These are phyloP conservation scores for Hypocreales sp. DNA, from an alignment of 2,329 filamentous ascomycete species.

Conservation along the genomic window DNA sequence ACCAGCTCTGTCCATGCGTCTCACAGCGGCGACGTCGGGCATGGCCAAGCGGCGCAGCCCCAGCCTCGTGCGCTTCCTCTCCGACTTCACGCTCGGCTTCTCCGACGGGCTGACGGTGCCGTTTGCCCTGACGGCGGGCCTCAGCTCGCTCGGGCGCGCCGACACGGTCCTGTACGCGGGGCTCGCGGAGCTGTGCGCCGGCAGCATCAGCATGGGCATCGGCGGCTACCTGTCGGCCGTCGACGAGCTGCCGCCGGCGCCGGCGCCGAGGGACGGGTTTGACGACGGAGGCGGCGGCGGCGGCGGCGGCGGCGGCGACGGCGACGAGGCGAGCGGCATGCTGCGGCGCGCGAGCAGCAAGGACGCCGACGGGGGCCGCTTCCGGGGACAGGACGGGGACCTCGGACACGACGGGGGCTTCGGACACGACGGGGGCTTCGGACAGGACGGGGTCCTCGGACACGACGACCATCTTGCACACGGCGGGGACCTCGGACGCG, in stretches of 20 bases:
- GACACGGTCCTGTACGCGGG: conserved; percentile 52
- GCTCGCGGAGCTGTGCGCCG: conserved; percentile 54
- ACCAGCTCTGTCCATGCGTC: too few relatives aligned
- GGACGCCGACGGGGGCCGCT: not conserved
- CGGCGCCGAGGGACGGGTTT: not conserved
- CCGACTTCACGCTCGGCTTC: conserved; percentile 57
- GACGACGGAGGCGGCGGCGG: too few relatives aligned
- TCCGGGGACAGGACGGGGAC: not conserved
- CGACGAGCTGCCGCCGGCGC: conserved; percentile 13
- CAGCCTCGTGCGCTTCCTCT: conserved; percentile 26
- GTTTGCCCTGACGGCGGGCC: conserved; percentile 57
- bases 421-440: not conserved
- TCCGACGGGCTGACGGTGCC: conserved; percentile 62
- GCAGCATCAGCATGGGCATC: conserved; percentile 60
- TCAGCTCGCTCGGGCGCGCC: conserved; percentile 43
- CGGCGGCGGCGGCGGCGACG: conserved; percentile 2
- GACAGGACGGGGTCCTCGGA: not conserved
- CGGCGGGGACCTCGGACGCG: not conserved
- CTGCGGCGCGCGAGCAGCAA: conserved; percentile 6
- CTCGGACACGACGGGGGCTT: not conserved
- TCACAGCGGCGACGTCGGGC: too few relatives aligned
- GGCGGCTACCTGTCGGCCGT: conserved; percentile 51
- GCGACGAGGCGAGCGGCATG: conserved; percentile 12
- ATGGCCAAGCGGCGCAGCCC: conserved; percentile 12
- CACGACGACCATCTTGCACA: too few relatives aligned